Base-by-base conservation (phyloP, 805 yeast species). In the Pichia scutulata region DNA sequence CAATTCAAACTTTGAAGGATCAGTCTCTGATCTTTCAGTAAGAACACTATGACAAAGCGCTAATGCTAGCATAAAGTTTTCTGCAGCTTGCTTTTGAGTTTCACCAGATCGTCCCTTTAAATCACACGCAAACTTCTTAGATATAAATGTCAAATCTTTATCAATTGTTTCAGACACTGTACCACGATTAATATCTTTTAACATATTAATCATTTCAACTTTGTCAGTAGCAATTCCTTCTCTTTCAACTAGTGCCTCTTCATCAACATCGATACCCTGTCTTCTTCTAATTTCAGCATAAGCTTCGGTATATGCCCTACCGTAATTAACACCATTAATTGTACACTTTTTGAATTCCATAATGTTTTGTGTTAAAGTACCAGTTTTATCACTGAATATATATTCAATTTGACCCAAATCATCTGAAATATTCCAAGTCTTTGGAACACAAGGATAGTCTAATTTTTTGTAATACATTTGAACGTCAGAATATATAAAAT, bases 271-370 rank as follows among this genome's bases (percentile, higher is more conserved):
- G 46, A 84, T 65, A 30, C 95, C 95, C 65, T 81, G 81, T 62
- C 95, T 72, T 64, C 85, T 84, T 59, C 87, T 75, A 61, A 86
- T 72, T 42, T 93, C 95, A 19, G 86, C 87, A 42, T 80, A 71
- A 0, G 93, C 93, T 60, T 86, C 95, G 2, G 95, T 86, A 60
- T 86, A 86, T 0, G 93, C 93, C 53, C 80, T 68, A 25, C 95
- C 95, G 60, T 86, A 86, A 16, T 82, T 72, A 21, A 73, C 70
- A 44, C 93, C 93, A 60, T 79, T 80, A 48, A 86, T 81, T 3
- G 93, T 80, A 65, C 89, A 81, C 62, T 86, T 86, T 57, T 85
- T 86, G 66, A 84, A 86, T 62, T 86, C 93, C 95, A 86, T 86
- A 25, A 86, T 79, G 61, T 86, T 86, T 63, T 86, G 93, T 1